These are phyloP conservation scores for Phellopilus nigrolimitatus DNA, from an alignment of 1,284 basidiomycete genomes.

Conservation along the genomic window DNA sequence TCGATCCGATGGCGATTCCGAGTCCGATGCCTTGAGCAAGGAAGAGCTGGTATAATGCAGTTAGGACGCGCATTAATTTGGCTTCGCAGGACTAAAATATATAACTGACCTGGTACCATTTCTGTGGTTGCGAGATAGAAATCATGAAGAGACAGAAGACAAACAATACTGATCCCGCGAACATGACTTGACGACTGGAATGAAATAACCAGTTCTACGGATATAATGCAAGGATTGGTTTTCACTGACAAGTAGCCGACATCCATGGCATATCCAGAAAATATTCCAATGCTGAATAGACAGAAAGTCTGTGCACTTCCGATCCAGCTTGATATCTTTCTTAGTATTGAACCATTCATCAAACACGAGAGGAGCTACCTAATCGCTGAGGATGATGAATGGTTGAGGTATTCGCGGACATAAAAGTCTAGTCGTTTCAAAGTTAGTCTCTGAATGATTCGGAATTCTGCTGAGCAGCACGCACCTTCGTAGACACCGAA, in stretches of 20 bases:
- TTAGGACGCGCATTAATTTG: too few relatives aligned
- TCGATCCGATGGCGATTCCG: too few relatives aligned
- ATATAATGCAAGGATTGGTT: neutral
- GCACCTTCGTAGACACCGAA: conserved; percentile 19
- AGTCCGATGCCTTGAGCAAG: too few relatives aligned
- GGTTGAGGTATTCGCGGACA: conserved; percentile 13
- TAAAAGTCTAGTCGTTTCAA: conserved; percentile 12
- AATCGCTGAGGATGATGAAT: conserved; percentile 11
- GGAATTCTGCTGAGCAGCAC: neutral
- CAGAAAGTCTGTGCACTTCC: conserved; percentile 16
- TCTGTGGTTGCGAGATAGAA: too few relatives aligned
- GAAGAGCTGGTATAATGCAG: too few relatives aligned
- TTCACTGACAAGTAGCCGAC: conserved; percentile 15
- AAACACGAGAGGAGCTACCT: neutral
- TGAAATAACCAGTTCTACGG: neutral
- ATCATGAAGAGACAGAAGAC: conserved; percentile 41
- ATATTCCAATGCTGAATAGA: conserved; percentile 12
- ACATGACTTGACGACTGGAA: conserved; percentile 35
- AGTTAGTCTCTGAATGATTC: neutral
- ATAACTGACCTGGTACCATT: too few relatives aligned
- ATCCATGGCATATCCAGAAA: conserved; percentile 16
- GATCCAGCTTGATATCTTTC: conserved; percentile 14
- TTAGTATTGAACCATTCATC: neutral
- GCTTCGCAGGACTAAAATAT: too few relatives aligned
- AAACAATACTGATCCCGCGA: conserved; percentile 34